Base-by-base conservation (phyloP, 495 filamentous ascomycete species). In the Copromyces sp. region DNA sequence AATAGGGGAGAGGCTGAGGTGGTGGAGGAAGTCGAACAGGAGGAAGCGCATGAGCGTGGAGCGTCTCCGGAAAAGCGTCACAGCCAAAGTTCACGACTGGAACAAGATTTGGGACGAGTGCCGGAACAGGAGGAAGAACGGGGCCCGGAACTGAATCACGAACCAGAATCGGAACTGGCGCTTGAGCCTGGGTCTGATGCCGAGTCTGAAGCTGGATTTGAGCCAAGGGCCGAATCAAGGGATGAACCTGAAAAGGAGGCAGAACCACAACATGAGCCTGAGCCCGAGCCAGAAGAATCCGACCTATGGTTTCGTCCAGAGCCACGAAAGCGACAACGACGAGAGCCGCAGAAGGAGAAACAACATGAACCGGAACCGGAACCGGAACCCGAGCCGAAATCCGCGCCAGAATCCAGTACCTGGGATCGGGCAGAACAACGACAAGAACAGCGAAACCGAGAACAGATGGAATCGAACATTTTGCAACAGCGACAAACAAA, bases 21-120 rank as follows among this genome's bases (percentile, higher is more conserved):
- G 12, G 29, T 65, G 29, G 29, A 35, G 53, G 53, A 37, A 35
- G 7, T 17, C 0, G 53, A 35, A 0, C 24, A 61, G 24, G 24
- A 8, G 14, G 53, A 65, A 0, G 53, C 53, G 12, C 14, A 35
- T 37, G 53, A 65, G 24, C 6, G 53, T 6, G 29, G 5, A 17
- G 29, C 35, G 53, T 29, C 53, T 61, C 1, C 5, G 53, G 53
- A 35, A 61, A 29, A 3, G 6, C 14, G 6, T 2, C 29, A 61
- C 0, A 32, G 12, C 24, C 0, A 32, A 61, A 3, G 5, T 61
- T 0, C 29, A 16, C 4, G 29, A 17, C 14, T 11, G 53, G 20
- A 59, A 65, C 5, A 35, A 35, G 7, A 35, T 65, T 61, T 6
- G 14, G 59, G 77, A 83, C 71, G 80, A 79, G 40, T 82, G 80